phyloP scores from a whole-genome alignment of 139 green algal species.

The Closterium sp. region DNA sequence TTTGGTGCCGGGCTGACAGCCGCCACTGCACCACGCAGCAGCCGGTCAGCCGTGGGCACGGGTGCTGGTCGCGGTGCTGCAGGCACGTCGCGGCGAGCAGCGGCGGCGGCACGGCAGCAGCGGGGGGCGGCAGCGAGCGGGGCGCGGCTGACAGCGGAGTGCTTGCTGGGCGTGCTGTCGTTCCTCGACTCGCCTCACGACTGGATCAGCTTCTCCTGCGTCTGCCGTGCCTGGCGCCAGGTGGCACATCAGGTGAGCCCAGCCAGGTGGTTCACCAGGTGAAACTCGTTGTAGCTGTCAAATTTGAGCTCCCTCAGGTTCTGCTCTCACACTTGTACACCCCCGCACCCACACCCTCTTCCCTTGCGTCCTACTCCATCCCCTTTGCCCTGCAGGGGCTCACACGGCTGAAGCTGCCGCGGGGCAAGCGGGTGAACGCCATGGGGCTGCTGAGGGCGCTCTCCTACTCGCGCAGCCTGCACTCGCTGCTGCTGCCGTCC shows the following conservation, averaged over 20 bases:
- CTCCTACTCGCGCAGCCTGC: background rate
- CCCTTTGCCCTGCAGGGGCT: too few species aligned
- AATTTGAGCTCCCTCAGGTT: too few species aligned
- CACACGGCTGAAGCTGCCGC: too few species aligned
- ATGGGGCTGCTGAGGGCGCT: background rate
- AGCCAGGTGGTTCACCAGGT: too few species aligned
- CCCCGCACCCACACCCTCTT: too few species aligned
- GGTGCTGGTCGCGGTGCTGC: too few species aligned
- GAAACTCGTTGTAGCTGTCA: too few species aligned
- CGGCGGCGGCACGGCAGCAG: background rate
- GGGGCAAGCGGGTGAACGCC: background rate
- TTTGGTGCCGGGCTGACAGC: too few species aligned
- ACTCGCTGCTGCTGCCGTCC: background rate
- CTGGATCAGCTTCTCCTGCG: background rate
- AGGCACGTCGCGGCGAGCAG: background rate
- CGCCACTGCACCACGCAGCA: too few species aligned
- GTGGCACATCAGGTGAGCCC: background rate
- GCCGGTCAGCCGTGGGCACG: too few species aligned
- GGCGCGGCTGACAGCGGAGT: background rate
- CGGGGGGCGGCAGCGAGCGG: background rate
- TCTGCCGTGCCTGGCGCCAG: background rate
- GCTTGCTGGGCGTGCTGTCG: background rate
- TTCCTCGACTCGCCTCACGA: background rate
- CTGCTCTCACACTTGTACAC: too few species aligned
- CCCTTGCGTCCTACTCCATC: too few species aligned